phyloP scores from a whole-genome alignment of 75 land plant genomes.

The Chamaecyparis obtusa region DNA sequence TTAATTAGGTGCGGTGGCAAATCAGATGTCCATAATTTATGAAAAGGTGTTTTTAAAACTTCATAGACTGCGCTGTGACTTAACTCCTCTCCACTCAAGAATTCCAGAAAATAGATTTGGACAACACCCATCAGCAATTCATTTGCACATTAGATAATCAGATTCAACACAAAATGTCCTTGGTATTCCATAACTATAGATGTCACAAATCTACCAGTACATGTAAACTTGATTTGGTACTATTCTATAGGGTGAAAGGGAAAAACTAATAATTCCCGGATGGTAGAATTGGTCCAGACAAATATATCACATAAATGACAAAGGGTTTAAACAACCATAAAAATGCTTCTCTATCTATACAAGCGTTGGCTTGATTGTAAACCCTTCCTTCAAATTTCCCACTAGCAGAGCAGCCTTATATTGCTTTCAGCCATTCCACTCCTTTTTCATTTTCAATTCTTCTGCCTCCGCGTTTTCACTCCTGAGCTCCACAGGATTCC shows the following conservation, averaged over 20 bases:
- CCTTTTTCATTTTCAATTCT: not conserved
- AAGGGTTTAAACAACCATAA: not conserved
- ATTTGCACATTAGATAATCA: not conserved
- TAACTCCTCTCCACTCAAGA: too few relatives aligned
- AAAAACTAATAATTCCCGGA: not conserved
- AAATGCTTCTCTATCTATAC: not conserved
- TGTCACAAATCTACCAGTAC: not conserved
- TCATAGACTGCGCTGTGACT: too few relatives aligned
- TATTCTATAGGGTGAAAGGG: not conserved
- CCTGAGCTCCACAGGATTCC: not conserved
- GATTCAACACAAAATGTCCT: not conserved
- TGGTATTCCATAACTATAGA: not conserved
- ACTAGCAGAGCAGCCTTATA: not conserved
- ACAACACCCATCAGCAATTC: not conserved
- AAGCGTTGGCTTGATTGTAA: not conserved
- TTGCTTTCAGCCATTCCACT: not conserved
- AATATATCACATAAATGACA: not conserved
- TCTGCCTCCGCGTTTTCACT: not conserved
- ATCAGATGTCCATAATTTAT: too few relatives aligned
- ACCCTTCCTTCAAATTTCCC: not conserved
- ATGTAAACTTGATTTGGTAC: not conserved
- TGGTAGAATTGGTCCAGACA: not conserved
- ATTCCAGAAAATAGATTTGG: not conserved
- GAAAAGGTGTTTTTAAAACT: too few relatives aligned
- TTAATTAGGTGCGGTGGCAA: too few relatives aligned